Evolutionary conservation across 805 yeast species (phyloP).

Genomic region (Cyberlindnera mrakii): DNA sequence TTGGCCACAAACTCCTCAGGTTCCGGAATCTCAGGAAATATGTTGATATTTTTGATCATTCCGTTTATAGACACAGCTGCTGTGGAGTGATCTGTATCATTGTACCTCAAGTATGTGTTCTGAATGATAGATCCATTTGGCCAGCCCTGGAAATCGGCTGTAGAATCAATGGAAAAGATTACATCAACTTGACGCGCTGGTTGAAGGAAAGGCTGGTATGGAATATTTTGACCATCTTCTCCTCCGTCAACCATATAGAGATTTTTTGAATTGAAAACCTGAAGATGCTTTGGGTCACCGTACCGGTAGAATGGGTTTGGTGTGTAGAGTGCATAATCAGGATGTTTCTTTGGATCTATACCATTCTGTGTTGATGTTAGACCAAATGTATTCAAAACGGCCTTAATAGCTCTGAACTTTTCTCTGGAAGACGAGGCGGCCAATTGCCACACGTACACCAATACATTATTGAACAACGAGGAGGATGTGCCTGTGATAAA

Average conservation of each 20-base stretch:
- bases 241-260: constrained; percentile 71
- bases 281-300: constrained; percentile 15
- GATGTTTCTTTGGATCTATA: constrained; percentile 31
- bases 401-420: constrained; percentile 29
- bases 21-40: constrained; percentile 63
- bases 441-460: constrained; percentile 37
- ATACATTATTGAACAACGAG: constrained; percentile 46
- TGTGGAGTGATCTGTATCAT: constrained; percentile 14
- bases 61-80: constrained; percentile 34
- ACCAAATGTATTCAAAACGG: constrained; percentile 39
- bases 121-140: constrained; percentile 54
- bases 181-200: constrained; percentile 57
- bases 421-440: constrained; percentile 26
- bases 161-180: constrained; percentile 54
- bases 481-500: constrained; percentile 61
- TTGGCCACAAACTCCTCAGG: constrained; percentile 37
- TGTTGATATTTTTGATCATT: constrained; percentile 29
- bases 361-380: constrained; percentile 31
- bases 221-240: constrained; percentile 69
- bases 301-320: constrained; percentile 54
- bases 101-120: constrained; percentile 24
- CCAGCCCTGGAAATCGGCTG: constrained; percentile 47
- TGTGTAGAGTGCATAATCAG: constrained; percentile 53
- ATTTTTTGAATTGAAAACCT: constrained; percentile 24
- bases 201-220: constrained; percentile 58